Base-by-base conservation (phyloP, 78 protist species). In the Planoprotostelium fungivorum region DNA sequence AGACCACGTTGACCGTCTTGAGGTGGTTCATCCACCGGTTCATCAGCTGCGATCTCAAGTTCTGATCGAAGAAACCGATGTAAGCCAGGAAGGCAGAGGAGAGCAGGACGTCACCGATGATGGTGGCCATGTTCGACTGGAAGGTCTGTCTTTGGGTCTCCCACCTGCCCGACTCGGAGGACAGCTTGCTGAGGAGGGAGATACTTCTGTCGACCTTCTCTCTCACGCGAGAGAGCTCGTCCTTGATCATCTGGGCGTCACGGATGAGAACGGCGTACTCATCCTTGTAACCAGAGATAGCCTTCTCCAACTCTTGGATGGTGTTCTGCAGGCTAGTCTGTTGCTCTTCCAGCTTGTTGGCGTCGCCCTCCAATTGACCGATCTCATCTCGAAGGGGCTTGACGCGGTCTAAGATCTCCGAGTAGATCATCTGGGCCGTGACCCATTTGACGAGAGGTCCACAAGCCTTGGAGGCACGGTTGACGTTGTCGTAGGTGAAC, bases 361-460 rank as follows among this genome's bases (percentile, higher is more conserved):
- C 97, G 9, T 89, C 95, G 1, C 1, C 35, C 90, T 93, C 94
- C 36, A 97, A 91, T 84, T 29, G 73, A 31, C 37, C 91, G 88
- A 97, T 93, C 84, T 97, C 96, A 29, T 86, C 88, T 16, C 98
- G 90, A 35, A 97, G 90, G 83, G 99, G 99, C 37, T 90, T 95
- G 38, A 98, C 93, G 38, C 91, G 83, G 83, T 91, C 96, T 34
- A 95, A 87, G 38, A 98, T 97, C n/a, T 88, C 93, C 1, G 97
- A 38, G 89, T 91, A 98, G 63, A 16, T 29, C 38, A 97, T 63
- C 92, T 96, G 98, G 0, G 99, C 97, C 23, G 28, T 1, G 23
- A 94, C 95, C 99, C 99, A 98, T 89, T 97, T 93, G 84, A 94
- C 94, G 35, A 98, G 90, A 28, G 99, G 99, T n/a, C 99, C 99